phyloP scores from a whole-genome alignment of 768 basidiomycete species.

The Imleria badia region DNA sequence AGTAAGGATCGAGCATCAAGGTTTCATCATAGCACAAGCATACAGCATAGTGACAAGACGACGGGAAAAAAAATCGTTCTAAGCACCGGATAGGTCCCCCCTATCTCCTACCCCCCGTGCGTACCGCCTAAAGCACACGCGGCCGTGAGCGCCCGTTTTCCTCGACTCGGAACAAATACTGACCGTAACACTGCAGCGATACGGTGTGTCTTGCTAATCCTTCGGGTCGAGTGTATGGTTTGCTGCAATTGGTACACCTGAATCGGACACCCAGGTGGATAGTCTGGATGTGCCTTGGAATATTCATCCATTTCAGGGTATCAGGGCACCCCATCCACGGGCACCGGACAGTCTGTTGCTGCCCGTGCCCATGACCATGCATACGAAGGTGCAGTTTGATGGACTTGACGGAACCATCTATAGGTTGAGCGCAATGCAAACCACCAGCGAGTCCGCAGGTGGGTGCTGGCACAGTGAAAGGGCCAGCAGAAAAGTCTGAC shows the following conservation, averaged over 20 bases:
- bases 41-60: not conserved
- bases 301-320: slow-evolving; percentile 3
- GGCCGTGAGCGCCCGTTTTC: not conserved
- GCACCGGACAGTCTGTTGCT: not conserved
- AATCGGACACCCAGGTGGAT: slow-evolving; percentile 5
- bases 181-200: slow-evolving; percentile 1
- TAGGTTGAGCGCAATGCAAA: not conserved
- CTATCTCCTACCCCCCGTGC: not conserved
- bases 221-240: slow-evolving; percentile 2
- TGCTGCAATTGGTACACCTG: slow-evolving; percentile 1
- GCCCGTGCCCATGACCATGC: slow-evolving; percentile 9
- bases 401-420: not conserved
- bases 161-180: not conserved
- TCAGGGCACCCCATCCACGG: slow-evolving; percentile 10
- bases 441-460: slow-evolving; percentile 1
- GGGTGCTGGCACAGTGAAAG: not conserved
- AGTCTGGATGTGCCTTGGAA: slow-evolving; percentile 5
- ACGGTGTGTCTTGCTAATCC: slow-evolving; percentile 1
- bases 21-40: too few species aligned
- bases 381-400: slow-evolving; percentile 10
- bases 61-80: too few species aligned
- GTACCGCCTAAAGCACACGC: not conserved
- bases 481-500: not conserved
- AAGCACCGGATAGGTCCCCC: too few species aligned
- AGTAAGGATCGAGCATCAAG: not conserved